A percentile compares a stretch with the other conserved stretches of the same genome.
Evolutionary conservation across 345 rosid species (phyloP).

Genomic region (Salix suchowensis): DNA sequence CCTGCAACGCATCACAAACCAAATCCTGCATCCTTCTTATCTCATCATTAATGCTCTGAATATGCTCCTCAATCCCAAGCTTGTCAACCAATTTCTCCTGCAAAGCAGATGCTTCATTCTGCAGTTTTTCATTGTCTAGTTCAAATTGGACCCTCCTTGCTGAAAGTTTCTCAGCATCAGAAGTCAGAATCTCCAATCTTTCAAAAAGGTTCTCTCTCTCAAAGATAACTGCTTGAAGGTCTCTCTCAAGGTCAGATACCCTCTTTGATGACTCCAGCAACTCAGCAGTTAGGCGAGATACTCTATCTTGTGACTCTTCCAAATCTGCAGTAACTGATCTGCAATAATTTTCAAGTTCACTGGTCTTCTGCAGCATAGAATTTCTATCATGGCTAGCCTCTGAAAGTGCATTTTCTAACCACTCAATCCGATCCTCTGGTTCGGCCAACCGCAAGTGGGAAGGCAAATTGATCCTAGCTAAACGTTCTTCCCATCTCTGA

Average conservation of each 20-base stretch:
- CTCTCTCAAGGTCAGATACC: conserved; percentile 47
- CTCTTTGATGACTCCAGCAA: conserved; percentile 22
- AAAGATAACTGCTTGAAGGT: conserved; percentile 41
- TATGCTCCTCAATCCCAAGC: conserved; percentile 42
- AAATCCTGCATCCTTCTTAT: conserved; percentile 50
- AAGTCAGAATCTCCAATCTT: conserved; percentile 46
- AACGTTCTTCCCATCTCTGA: conserved; percentile 85
- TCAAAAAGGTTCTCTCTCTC: conserved; percentile 56
- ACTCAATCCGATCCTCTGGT: conserved; percentile 76
- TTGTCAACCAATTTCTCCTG: conserved; percentile 50
- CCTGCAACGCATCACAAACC: conserved; percentile 56
- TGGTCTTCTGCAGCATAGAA: conserved; percentile 62
- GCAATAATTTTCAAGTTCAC: conserved; percentile 54
- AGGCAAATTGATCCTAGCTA: conserved; percentile 65
- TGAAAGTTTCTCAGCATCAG: conserved; percentile 45
- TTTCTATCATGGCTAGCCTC: conserved; percentile 56
- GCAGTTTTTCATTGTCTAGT: conserved; percentile 53
- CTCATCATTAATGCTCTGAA: conserved; percentile 42
- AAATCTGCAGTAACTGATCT: conserved; percentile 58
- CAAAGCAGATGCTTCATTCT: conserved; percentile 44
- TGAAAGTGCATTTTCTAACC: conserved; percentile 67
- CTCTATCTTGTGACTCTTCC: conserved; percentile 48
- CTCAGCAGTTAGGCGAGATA: conserved; percentile 8
- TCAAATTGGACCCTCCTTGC: conserved; percentile 43
- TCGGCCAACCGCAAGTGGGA: conserved; percentile 61